phyloP scores from a whole-genome alignment of 371 early-diverging fungal genomes.

The Mucor indicus region DNA sequence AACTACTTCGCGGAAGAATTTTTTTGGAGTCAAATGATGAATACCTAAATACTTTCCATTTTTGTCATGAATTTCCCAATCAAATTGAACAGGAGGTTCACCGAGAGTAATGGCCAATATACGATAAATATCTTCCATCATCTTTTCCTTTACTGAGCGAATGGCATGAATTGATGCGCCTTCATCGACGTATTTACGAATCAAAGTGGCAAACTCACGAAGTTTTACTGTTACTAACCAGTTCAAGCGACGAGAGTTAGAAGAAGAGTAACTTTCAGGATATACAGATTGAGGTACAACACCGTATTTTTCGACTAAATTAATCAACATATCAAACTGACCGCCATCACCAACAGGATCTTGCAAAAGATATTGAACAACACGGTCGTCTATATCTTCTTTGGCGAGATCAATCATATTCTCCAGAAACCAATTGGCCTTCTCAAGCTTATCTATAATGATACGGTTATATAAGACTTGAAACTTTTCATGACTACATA shows the following conservation, averaged over 20 bases:
- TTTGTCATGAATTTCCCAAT: constrained; percentile 72
- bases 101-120: constrained; percentile 72
- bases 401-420: constrained; percentile 69
- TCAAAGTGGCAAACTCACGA: constrained; percentile 65
- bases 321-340: constrained; percentile 82
- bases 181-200: constrained; percentile 48
- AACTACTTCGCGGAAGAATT: constrained; percentile 64
- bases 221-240: constrained; percentile 65
- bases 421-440: constrained; percentile 80
- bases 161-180: constrained; percentile 41
- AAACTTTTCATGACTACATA: too few species aligned
- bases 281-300: constrained; percentile 71
- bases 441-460: constrained; percentile 63
- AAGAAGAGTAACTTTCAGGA: constrained; percentile 71
- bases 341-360: constrained; percentile 64
- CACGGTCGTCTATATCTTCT: constrained; percentile 63
- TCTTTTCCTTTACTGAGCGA: constrained; percentile 51
- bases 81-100: constrained; percentile 70
- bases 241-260: constrained; percentile 62
- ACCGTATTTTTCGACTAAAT: constrained; percentile 76
- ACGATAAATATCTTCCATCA: constrained; percentile 69
- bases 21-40: constrained; percentile 59
- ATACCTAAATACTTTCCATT: constrained; percentile 63
- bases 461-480: neutral
- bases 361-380: constrained; percentile 68